A percentile compares a stretch with the other conserved stretches of the same genome.
phyloP scores from a whole-genome alignment of 83 land plant species.

The Picea mariana region DNA sequence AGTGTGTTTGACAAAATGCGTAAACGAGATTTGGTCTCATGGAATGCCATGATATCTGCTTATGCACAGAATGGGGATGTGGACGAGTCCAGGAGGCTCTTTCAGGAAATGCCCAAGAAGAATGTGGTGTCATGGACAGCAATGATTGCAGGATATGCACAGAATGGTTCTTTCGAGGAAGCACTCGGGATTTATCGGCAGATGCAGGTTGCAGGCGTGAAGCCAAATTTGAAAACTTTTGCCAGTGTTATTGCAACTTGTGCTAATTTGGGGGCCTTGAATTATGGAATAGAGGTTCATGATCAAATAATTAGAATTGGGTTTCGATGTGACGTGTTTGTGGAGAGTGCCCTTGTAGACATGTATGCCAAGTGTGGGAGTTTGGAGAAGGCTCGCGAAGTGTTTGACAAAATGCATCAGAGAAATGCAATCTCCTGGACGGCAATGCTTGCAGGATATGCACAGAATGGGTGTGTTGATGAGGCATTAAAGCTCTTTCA shows the following conservation, averaged over 20 bases:
- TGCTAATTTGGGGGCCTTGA: background rate
- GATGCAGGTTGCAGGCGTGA: constrained; percentile 12
- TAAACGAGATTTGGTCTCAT: constrained; percentile 57
- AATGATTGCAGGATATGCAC: constrained; percentile 11
- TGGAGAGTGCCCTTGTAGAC: too few relatives aligned
- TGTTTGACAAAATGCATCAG: constrained; percentile 26
- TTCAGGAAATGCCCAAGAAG: constrained; percentile 16
- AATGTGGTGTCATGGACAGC: constrained; percentile 30
- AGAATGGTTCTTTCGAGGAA: background rate
- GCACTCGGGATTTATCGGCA: constrained; percentile 7
- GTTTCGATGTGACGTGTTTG: constrained; percentile 26
- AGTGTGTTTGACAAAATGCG: too few relatives aligned
- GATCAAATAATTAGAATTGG: constrained; percentile 28
- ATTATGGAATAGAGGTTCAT: constrained; percentile 34
- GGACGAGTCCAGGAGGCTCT: constrained; percentile 23
- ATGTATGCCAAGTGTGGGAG: constrained; percentile 46
- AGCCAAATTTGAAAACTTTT: background rate
- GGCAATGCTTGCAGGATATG: constrained; percentile 49
- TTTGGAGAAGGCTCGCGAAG: constrained; percentile 23
- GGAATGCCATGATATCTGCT: constrained; percentile 52
- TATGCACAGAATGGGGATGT: constrained; percentile 33
- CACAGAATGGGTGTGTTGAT: constrained; percentile 33
- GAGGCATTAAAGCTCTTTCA: constrained; percentile 27
- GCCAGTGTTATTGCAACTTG: constrained; percentile 5
- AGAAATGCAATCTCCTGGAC: constrained; percentile 33